phyloP scores from a whole-genome alignment of 2,329 filamentous ascomycete genomes.

The Massarina eburnea region DNA sequence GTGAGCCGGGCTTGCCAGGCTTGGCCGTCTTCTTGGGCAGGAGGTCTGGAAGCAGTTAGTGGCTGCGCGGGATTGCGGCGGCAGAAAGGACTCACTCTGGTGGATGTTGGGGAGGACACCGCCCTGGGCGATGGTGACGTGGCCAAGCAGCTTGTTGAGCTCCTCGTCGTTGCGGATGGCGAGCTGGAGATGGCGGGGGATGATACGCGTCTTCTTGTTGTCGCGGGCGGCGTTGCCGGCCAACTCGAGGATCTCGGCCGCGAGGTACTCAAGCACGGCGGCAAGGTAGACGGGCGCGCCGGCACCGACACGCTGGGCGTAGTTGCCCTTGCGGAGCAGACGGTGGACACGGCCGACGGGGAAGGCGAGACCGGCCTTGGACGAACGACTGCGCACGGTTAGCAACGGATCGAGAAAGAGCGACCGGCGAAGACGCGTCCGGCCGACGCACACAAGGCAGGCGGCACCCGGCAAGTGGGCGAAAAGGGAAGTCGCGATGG shows the following conservation, averaged over 20 bases:
- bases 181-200: constrained; percentile 96
- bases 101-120: constrained; percentile 97
- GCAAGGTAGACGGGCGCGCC: constrained; percentile 96
- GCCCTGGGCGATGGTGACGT: constrained; percentile 96
- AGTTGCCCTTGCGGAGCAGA: constrained; percentile 99
- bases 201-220: constrained; percentile 99
- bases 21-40: constrained; percentile 99
- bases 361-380: constrained; percentile 98
- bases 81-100: constrained; percentile 72
- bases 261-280: constrained; percentile 96
- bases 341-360: constrained; percentile 98
- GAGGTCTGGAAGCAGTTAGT: constrained; percentile 70
- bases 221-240: constrained; percentile 98
- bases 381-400: constrained; percentile 74
- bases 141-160: constrained; percentile 96
- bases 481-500: constrained; percentile 14
- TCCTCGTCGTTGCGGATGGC: constrained; percentile 99
- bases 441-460: constrained; percentile 22
- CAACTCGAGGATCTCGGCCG: constrained; percentile 97
- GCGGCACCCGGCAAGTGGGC: constrained; percentile 1
- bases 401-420: constrained; percentile 5
- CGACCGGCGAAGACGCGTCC: constrained; percentile 44
- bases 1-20: constrained; percentile 86
- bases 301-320: constrained; percentile 98
- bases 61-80: constrained; percentile 7